Evolutionary conservation across 257 asterid species (phyloP), one percentile per base, ranked within the genome.

Genomic region (Solanum corneliomulleri): DNA sequence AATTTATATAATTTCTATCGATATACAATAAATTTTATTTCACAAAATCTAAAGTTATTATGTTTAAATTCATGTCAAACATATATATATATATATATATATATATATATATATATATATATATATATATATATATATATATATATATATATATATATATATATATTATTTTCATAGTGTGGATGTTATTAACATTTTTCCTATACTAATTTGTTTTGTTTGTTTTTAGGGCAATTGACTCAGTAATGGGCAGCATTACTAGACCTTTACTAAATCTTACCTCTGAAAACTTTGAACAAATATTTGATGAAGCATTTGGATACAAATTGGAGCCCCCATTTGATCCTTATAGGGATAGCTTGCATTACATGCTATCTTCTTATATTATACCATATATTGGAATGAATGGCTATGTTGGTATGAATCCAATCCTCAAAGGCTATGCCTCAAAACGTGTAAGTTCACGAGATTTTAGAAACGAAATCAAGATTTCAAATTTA

Each of bases 221-320:
- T 44, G 23, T 10, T 7, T 41, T 80, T 87, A 93, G 94, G 86
- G 93, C 92, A 4, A 75, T 93, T 9, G 89, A 81, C 58, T 49
- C 86, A 33, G 82, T 90, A 1, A 91, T 89, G 15, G 92, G 94
- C 21, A 87, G 92, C 41, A 85, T 93, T 78, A 89, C 93, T 23
- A 88, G 94, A 85, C 96, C 96, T 69, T 68, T 86, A 35, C 2
- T 93, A 85, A 90, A 93, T 87, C 92, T 91, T 4, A 87, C 91
- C 76, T 86, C 91, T 9, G 47, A 45, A 69, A 89, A 83, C 77
- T 89, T 93, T 72, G 94, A 90, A 6, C 86, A 72, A 58, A 5
- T 93, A 8, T 14, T 93, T 3, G 49, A 93, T 87, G 89, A 76
- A 44, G 96, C 96, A 74, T 88, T 92, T 52, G 94, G 89, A 12